Conservation (phyloP, 164 flowering plant genomes). For the Chimonanthus salicifolius region DNA sequence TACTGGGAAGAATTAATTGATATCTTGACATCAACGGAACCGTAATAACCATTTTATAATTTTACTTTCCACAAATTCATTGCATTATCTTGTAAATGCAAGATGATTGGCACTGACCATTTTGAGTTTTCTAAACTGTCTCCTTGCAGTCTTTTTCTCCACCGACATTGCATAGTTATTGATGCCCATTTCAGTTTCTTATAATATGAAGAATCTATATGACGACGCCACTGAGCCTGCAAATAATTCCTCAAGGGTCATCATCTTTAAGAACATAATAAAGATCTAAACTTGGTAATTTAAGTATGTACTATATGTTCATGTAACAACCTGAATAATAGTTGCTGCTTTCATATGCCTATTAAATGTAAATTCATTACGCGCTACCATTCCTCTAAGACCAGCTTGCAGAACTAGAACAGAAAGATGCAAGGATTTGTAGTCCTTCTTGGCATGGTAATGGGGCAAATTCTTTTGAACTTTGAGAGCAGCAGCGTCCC, state of each 20-base stretch:
- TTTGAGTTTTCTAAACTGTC: too few species aligned
- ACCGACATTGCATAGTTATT: too few species aligned
- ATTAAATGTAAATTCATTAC: conserved; percentile 45
- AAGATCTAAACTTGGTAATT: not conserved
- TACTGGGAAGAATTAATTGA: not conserved
- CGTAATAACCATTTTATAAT: too few species aligned
- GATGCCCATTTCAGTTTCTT: too few species aligned
- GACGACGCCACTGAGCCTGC: too few species aligned
- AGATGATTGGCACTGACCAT: conserved; percentile 29
- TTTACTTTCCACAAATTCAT: not conserved
- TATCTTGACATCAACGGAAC: not conserved
- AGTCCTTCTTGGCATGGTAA: conserved; percentile 39
- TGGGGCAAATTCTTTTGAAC: conserved; percentile 65
- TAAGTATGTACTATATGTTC: not conserved
- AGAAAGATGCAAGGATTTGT: conserved; percentile 26
- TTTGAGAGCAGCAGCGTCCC: conserved; percentile 58
- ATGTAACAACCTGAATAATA: conserved; percentile 52
- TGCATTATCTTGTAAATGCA: not conserved
- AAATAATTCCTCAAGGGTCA: too few species aligned
- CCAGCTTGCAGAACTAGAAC: conserved; percentile 63
- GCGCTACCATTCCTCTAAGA: conserved; percentile 63
- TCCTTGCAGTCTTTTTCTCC: too few species aligned
- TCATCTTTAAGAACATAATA: not conserved
- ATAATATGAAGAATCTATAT: too few species aligned
- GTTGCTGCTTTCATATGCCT: conserved; percentile 50